phyloP scores from a whole-genome alignment of 2,329 filamentous ascomycete genomes.

The Trematosphaeria pertusa region DNA sequence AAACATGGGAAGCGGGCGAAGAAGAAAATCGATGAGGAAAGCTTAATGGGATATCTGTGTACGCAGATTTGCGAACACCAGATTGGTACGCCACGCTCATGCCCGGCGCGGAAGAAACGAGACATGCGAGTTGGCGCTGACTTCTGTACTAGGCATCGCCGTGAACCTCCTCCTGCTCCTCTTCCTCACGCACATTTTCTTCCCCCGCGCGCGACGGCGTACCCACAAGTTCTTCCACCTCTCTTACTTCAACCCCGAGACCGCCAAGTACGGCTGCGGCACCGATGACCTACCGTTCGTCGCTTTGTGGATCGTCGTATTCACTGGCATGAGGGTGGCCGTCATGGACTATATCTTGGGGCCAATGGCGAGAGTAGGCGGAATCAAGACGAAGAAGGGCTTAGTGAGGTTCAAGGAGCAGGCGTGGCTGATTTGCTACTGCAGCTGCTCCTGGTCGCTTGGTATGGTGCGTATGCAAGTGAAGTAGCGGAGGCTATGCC shows the following conservation, averaged over 20 bases:
- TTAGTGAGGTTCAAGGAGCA: conserved; percentile 90
- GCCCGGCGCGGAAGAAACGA: too few species aligned
- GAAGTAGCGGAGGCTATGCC: too few species aligned
- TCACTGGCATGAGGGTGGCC: conserved; percentile 84
- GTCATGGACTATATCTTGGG: conserved; percentile 87
- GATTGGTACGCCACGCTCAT: conserved; percentile 69
- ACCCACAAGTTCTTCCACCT: conserved; percentile 90
- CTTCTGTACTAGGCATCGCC: conserved; percentile 81
- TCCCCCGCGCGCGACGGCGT: conserved; percentile 78
- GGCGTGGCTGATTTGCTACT: conserved; percentile 88
- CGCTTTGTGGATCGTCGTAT: conserved; percentile 78
- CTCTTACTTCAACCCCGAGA: conserved; percentile 77
- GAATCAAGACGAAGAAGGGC: conserved; percentile 78
- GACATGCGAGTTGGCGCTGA: too few species aligned
- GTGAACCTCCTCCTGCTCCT: conserved; percentile 86
- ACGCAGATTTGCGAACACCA: conserved; percentile 80
- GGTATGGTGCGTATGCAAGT: conserved; percentile 70
- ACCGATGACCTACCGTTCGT: conserved; percentile 82
- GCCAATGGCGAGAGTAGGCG: conserved; percentile 75
- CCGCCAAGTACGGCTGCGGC: conserved; percentile 76
- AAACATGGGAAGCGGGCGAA: conserved; percentile 25
- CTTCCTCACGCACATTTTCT: conserved; percentile 79
- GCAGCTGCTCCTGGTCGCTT: conserved; percentile 78
- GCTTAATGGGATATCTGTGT: conserved; percentile 66
- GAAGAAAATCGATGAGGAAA: conserved; percentile 67